Evolutionary conservation across 2,329 filamentous ascomycete genomes (phyloP).

Genomic region (Colletotrichum liriopes): DNA sequence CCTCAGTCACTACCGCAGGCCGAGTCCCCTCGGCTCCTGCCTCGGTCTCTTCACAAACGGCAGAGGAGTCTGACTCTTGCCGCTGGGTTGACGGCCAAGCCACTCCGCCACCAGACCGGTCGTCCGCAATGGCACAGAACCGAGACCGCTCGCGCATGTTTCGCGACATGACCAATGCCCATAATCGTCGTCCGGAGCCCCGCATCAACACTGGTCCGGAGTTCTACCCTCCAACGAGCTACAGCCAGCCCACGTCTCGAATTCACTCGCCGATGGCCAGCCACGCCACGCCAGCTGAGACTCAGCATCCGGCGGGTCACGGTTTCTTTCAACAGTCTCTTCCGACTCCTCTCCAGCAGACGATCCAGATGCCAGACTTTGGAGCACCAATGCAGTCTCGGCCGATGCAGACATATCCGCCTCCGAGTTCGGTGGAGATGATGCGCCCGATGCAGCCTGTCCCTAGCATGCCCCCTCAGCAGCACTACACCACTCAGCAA

Average conservation of each 20-base stretch:
- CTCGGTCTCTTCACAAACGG: conserved; percentile 35
- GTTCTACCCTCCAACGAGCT: conserved; percentile 32
- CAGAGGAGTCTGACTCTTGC: conserved; percentile 37
- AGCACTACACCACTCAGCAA: conserved; percentile 35
- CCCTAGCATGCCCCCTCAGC: conserved; percentile 26
- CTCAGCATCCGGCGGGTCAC: conserved; percentile 8
- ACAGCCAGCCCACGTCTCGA: conserved; percentile 35
- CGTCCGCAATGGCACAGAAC: conserved; percentile 32
- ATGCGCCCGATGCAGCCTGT: conserved; percentile 39
- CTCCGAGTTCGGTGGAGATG: conserved; percentile 35
- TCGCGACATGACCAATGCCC: conserved; percentile 27
- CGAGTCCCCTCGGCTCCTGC: conserved; percentile 35
- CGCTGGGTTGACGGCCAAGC: conserved; percentile 40
- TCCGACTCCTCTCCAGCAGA: conserved; percentile 23
- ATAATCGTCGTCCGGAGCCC: conserved; percentile 25
- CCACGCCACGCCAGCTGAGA: conserved; percentile 27
- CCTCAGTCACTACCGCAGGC: neutral
- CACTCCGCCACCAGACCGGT: conserved; percentile 35
- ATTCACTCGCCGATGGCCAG: conserved; percentile 33
- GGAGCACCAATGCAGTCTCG: conserved; percentile 26
- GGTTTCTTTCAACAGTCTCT: conserved; percentile 36
- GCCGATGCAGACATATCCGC: conserved; percentile 31
- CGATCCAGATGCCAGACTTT: conserved; percentile 31
- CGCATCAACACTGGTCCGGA: conserved; percentile 21
- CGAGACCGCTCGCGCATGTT: conserved; percentile 40